Evolutionary conservation across 2,329 filamentous ascomycete species (phyloP).

Genomic region (Botrytis byssoidea): DNA sequence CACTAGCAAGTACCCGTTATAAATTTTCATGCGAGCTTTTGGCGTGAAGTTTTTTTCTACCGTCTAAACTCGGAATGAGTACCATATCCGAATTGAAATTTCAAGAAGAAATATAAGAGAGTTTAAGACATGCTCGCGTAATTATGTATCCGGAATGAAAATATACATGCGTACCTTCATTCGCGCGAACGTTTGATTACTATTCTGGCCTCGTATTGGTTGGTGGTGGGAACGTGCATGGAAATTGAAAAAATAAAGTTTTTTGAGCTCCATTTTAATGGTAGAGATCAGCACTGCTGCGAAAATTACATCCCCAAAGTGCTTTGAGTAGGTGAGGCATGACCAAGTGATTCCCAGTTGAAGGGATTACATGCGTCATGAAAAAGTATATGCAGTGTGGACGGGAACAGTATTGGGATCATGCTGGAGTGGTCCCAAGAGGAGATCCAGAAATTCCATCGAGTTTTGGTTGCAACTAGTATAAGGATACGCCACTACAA

Average conservation of each 20-base stretch:
- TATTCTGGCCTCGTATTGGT: not conserved
- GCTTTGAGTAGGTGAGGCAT: not conserved
- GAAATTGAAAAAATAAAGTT: not conserved
- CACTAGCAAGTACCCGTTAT: not conserved
- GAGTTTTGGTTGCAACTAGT: not conserved
- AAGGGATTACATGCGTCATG: not conserved
- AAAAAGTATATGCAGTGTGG: not conserved
- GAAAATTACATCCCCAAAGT: not conserved
- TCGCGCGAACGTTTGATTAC: not conserved
- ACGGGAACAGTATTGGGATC: not conserved
- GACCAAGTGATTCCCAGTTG: not conserved
- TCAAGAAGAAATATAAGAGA: not conserved
- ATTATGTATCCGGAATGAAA: not conserved
- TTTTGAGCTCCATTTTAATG: not conserved
- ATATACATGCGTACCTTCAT: not conserved
- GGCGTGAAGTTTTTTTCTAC: not conserved
- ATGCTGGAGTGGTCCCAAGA: too few species aligned
- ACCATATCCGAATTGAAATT: not conserved
- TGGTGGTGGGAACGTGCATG: not conserved
- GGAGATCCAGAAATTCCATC: not conserved
- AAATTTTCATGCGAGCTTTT: not conserved
- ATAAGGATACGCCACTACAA: not conserved
- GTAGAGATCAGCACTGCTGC: not conserved
- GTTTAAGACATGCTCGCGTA: not conserved
- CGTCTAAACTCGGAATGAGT: not conserved